Percentiles rank a stretch among this genome's conserved stretches.
Conservation (phyloP, 768 basidiomycete genomes). For the Neoboletus magnificus region DNA sequence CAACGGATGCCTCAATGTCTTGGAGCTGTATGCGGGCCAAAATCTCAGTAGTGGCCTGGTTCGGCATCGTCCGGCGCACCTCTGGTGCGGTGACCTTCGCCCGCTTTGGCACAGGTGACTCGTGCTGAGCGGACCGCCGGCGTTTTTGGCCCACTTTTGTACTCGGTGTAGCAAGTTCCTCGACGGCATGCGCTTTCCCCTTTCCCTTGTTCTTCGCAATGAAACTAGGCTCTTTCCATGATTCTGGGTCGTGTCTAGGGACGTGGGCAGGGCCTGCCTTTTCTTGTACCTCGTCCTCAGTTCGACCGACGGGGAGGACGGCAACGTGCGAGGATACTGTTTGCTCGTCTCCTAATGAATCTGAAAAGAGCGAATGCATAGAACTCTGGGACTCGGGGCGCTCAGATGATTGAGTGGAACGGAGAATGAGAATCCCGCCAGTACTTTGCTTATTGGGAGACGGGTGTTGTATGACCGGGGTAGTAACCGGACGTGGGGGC, state of each 20-base stretch:
- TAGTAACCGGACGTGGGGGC: neutral
- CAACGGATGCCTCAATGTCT: neutral
- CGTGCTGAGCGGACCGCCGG: conserved; percentile 1
- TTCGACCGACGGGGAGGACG: neutral
- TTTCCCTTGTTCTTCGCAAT: conserved; percentile 22
- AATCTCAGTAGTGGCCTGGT: neutral
- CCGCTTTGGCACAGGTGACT: conserved; percentile 15
- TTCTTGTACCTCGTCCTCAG: neutral
- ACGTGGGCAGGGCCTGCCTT: neutral
- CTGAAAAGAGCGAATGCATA: conserved; percentile 30
- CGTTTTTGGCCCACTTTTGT: conserved; percentile 14
- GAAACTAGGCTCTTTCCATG: conserved; percentile 35
- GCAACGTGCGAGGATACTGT: neutral
- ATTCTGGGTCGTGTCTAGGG: conserved; percentile 23
- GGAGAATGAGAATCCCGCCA: neutral
- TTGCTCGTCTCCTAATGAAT: neutral
- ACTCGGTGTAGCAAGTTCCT: conserved; percentile 1
- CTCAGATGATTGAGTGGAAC: neutral
- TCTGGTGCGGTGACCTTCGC: conserved; percentile 1
- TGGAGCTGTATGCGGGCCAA: neutral
- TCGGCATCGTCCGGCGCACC: neutral
- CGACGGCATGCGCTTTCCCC: conserved; percentile 11
- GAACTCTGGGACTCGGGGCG: conserved; percentile 4
- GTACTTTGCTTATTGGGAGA: neutral
- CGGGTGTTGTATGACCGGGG: neutral